These are phyloP conservation scores for Diophrys sp. DNA, from an alignment of 73 alveolate species.

Conservation along the genomic window DNA sequence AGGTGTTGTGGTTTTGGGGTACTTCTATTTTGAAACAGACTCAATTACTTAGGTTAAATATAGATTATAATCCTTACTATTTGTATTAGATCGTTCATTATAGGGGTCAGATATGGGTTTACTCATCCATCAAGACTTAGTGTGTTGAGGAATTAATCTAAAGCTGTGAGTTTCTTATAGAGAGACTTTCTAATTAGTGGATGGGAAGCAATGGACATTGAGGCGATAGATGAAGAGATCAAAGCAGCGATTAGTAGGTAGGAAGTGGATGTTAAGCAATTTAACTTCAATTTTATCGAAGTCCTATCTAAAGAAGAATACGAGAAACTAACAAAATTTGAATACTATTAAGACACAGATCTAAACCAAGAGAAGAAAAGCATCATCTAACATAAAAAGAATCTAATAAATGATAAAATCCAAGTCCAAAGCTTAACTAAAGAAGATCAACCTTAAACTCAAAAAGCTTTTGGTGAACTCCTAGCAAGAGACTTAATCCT, in stretches of 20 bases:
- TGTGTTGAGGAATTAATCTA: background rate
- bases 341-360: background rate
- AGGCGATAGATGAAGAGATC: background rate
- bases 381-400: too few relatives aligned
- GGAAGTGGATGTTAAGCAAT: background rate
- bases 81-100: constrained; percentile 36
- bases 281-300: background rate
- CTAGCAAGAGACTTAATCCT: background rate
- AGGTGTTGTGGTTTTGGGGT: too few relatives aligned
- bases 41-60: too few relatives aligned
- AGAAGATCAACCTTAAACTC: background rate
- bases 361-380: background rate
- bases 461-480: background rate
- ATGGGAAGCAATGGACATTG: background rate
- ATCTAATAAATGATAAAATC: too few relatives aligned
- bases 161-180: background rate
- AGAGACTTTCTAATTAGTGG: constrained; percentile 8
- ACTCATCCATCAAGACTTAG: constrained; percentile 20
- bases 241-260: constrained; percentile 2
- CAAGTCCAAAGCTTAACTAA: background rate
- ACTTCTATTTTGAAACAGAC: too few relatives aligned
- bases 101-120: constrained; percentile 53
- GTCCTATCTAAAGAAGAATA: background rate
- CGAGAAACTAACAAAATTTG: background rate
- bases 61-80: constrained; percentile 10